Conservation (phyloP, 768 basidiomycete species). For the Lyophyllum semitale region DNA sequence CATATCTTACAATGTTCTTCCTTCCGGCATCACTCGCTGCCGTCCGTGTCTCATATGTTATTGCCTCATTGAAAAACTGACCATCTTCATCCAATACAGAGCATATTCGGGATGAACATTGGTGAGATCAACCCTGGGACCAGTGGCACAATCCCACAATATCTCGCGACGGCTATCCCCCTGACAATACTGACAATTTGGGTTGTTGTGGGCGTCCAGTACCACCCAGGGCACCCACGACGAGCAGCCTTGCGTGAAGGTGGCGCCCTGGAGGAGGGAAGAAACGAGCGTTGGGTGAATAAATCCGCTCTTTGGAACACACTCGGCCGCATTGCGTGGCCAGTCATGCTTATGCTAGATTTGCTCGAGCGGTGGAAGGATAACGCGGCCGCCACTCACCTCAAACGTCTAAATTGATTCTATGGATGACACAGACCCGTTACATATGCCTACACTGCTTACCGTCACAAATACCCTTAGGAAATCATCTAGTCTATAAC, state of each 20-base stretch:
- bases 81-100: constrained; percentile 30
- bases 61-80: neutral
- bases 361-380: neutral
- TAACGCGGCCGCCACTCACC: neutral
- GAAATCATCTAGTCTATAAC: too few relatives aligned
- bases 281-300: constrained; percentile 7
- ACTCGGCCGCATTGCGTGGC: constrained; percentile 18
- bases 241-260: neutral
- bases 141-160: constrained; percentile 36
- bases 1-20: constrained; percentile 64
- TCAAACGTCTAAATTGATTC: neutral
- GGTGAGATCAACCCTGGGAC: constrained; percentile 35
- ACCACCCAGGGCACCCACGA: constrained; percentile 10
- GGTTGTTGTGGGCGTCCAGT: constrained; percentile 49
- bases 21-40: constrained; percentile 55
- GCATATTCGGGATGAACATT: constrained; percentile 61
- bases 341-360: constrained; percentile 8
- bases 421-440: too few relatives aligned
- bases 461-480: too few relatives aligned
- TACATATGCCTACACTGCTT: too few relatives aligned
- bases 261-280: neutral
- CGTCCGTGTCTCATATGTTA: constrained; percentile 24
- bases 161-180: constrained; percentile 36
- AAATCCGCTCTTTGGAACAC: constrained; percentile 10
- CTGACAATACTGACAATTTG: constrained; percentile 48